phyloP scores from a whole-genome alignment of 306 rosid species.

The Comarum palustre region DNA sequence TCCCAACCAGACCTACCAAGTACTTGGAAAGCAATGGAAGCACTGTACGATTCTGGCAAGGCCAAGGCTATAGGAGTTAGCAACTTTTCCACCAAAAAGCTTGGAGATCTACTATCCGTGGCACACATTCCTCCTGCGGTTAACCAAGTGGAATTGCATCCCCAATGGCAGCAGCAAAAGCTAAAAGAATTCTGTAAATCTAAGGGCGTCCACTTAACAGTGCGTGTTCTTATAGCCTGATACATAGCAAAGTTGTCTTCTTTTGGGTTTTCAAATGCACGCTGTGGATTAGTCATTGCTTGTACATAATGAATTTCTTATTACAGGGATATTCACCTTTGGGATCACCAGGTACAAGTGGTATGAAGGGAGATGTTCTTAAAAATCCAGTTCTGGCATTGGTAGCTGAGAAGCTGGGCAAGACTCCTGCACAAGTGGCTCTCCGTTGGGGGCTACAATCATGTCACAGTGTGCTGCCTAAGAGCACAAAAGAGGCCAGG shows the following conservation, averaged over 20 bases:
- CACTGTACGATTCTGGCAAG: conserved; percentile 60
- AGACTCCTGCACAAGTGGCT: conserved; percentile 71
- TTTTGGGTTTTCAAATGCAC: background rate
- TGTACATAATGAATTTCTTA: background rate
- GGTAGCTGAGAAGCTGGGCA: conserved; percentile 53
- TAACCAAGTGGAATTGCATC: conserved; percentile 78
- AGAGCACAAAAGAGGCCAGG: conserved; percentile 54
- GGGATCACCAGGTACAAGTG: conserved; percentile 32
- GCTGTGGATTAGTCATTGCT: background rate
- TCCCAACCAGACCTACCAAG: conserved; percentile 40
- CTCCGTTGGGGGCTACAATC: conserved; percentile 78
- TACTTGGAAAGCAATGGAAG: conserved; percentile 84
- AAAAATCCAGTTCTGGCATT: conserved; percentile 34
- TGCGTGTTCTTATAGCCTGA: conserved; percentile 26
- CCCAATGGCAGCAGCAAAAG: conserved; percentile 61
- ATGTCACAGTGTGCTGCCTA: conserved; percentile 71
- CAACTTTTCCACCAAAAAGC: conserved; percentile 76
- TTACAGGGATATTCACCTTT: conserved; percentile 66
- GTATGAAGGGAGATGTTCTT: conserved; percentile 37
- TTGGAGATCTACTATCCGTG: conserved; percentile 45
- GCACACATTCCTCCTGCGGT: conserved; percentile 71
- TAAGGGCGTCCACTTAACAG: conserved; percentile 65
- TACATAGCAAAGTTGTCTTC: background rate
- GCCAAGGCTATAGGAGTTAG: conserved; percentile 79
- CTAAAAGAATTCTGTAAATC: conserved; percentile 56